Evolutionary conservation across 2,329 filamentous ascomycete genomes (phyloP), one percentile per base, ranked within the genome.

Genomic region (Cordyceps cateniannulata): DNA sequence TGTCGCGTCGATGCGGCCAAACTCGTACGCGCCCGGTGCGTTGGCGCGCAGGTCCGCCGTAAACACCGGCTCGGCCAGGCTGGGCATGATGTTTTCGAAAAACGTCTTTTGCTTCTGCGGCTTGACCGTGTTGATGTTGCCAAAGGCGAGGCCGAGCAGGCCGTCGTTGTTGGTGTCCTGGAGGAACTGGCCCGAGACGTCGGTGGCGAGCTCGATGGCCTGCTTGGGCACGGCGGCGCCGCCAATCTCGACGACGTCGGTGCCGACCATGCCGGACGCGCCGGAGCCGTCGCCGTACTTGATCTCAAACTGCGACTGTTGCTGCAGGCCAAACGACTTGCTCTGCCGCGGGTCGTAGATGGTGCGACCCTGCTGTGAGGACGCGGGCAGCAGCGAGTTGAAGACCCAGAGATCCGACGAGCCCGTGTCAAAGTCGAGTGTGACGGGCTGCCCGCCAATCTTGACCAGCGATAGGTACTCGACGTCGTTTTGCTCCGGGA

Each of bases 381-480:
- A 69, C 1, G 74, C 59, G 1, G 80, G 69, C 42, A 90, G 80
- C 59, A 79, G 70, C 18, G 82, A 85, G 75, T 82, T 88, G 76
- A 91, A 88, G 24, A 88, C 82, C 88, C 87, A 91, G 76, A 90
- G 79, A 72, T 91, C 88, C 14, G 88, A 83, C 2, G 87, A 90
- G 61, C 88, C 88, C n/a, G 86, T 88, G 72, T 91, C 88, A 69
- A 91, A 89, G 70, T 90, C 84, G 70, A 91, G 75, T 68, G 85
- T 84, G 61, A 91, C 68, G 5, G 79, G 81, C 73, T 91, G 88
- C 5, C 85, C 86, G 62, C 88, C 88, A 64, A 91, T 82, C n/a
- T 70, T 80, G 57, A 91, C 85, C 0, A 86, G 86, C 0, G 85
- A 82, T 6, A 91, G 77, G 69, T 88, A 91, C 66, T 89, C 83